Base-by-base conservation (phyloP, 2,329 filamentous ascomycete species). In the Diplodia scrobiculata region DNA sequence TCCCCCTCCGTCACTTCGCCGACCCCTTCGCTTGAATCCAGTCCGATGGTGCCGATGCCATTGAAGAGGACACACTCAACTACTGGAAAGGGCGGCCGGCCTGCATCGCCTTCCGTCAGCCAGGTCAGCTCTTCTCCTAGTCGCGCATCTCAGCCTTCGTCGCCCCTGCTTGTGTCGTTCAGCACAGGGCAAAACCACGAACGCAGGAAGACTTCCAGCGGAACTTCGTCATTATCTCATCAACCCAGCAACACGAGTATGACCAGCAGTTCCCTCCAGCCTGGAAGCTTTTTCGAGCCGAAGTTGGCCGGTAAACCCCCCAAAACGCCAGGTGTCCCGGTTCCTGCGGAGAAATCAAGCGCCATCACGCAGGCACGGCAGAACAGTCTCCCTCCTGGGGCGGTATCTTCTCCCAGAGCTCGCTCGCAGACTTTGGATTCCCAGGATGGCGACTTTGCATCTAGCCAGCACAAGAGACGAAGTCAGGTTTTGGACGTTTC, bases 401-500 rank as follows among this genome's bases (percentile, higher is more conserved):
- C 67, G 48, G 70, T 70, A 17, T 84, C 86, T 54, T 85, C 86
- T 38, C 87, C 78, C 29, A 74, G 93, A 58, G 89, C 92, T 60
- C 86, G 95, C 65, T 98, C 95, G 32, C 86, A 97, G 72, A 99
- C 95, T 0, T 89, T 98, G 45, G 94, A 94, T 9, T 98, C 95
- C 13, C 91, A 97, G 76, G 95, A 98, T 72, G 91, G 91, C 32
- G 53, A 54, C 17, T n/a, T 47, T n/a, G 32, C 47, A 21, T n/a
- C 84, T 66, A 81, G 79, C 34, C 93, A 97, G 73, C 88, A 93
- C 72, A 97, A 97, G 76, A 89, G 95, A 47, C 87, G 92, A 71
- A 98, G 94, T 75, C 95, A 97, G 73, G 90, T 97, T 2, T 92
- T 98, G 72, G 94, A 98, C 75, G 90, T 97, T 79, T 99, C 95